phyloP scores from a whole-genome alignment of 345 rosid genomes.

The Eucalyptus urophylla region DNA sequence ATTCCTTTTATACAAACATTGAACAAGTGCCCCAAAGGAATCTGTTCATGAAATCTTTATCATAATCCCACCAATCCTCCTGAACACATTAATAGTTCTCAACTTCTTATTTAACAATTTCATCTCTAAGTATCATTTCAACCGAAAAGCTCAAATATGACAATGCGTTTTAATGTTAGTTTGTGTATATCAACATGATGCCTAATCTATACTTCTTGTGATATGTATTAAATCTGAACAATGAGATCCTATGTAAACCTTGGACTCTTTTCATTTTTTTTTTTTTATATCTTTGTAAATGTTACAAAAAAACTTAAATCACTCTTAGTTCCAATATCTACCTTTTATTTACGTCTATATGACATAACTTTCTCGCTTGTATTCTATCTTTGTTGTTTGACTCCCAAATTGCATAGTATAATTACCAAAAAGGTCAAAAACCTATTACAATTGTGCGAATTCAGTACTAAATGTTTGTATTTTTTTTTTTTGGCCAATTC shows the following conservation, averaged over 20 bases:
- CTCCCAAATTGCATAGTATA: neutral
- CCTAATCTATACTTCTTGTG: neutral
- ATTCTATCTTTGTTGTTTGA: rapidly evolving
- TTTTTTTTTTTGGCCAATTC: too few species aligned
- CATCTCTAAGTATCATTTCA: neutral
- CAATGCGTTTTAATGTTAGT: neutral
- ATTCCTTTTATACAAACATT: too few species aligned
- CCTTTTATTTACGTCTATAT: too few species aligned
- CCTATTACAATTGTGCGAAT: too few species aligned
- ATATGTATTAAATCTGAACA: neutral
- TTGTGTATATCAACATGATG: neutral
- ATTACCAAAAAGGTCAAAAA: too few species aligned
- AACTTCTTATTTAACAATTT: too few species aligned
- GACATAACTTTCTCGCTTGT: neutral
- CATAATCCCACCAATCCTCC: rapidly evolving
- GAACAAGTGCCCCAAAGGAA: too few species aligned
- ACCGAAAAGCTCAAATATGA: too few species aligned
- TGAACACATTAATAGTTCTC: neutral
- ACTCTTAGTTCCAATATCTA: neutral
- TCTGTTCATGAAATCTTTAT: neutral
- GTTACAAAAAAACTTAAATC: neutral
- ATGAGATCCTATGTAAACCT: neutral
- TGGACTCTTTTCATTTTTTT: neutral
- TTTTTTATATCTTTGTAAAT: neutral
- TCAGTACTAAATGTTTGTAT: rapidly evolving